These are phyloP conservation scores for Trichocladium antarcticum DNA, from an alignment of 495 filamentous ascomycete species.

Conservation along the genomic window DNA sequence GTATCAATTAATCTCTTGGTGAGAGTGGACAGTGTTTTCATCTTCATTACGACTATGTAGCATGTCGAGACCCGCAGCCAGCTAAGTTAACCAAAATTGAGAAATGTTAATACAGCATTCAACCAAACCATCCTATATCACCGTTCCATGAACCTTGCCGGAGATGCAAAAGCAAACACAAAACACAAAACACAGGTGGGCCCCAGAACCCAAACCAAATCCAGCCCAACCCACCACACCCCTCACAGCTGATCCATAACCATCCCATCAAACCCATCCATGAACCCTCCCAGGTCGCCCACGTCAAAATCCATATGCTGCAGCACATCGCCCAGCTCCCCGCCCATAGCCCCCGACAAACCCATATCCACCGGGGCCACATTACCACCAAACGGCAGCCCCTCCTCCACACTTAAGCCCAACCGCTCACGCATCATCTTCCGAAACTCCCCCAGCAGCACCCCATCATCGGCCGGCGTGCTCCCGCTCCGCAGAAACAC, in stretches of 20 bases:
- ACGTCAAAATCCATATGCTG: constrained; percentile 31
- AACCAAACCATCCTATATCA: background rate
- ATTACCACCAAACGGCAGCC: background rate
- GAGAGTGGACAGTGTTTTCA: background rate
- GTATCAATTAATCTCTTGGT: too few species aligned
- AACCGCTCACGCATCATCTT: constrained; percentile 22
- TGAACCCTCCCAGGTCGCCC: constrained; percentile 9
- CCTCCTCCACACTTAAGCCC: constrained; percentile 5
- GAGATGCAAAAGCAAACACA: background rate
- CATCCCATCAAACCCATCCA: constrained; percentile 6
- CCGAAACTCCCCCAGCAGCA: constrained; percentile 41
- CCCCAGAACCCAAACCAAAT: background rate
- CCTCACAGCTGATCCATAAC: constrained; percentile 2
- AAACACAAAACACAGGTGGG: background rate
- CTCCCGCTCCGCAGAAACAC: constrained; percentile 29
- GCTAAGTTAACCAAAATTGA: background rate
- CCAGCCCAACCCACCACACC: background rate
- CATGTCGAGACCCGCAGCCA: background rate
- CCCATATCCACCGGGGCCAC: constrained; percentile 3
- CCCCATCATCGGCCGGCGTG: constrained; percentile 40
- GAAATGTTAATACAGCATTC: background rate
- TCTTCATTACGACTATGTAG: background rate
- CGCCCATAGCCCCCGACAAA: constrained; percentile 18
- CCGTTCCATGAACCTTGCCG: too few species aligned
- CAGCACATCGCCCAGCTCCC: constrained; percentile 32